Evolutionary conservation across 345 rosid genomes (phyloP), one percentile per base, ranked within the genome.

Genomic region (Hibiscus tridactylites): DNA sequence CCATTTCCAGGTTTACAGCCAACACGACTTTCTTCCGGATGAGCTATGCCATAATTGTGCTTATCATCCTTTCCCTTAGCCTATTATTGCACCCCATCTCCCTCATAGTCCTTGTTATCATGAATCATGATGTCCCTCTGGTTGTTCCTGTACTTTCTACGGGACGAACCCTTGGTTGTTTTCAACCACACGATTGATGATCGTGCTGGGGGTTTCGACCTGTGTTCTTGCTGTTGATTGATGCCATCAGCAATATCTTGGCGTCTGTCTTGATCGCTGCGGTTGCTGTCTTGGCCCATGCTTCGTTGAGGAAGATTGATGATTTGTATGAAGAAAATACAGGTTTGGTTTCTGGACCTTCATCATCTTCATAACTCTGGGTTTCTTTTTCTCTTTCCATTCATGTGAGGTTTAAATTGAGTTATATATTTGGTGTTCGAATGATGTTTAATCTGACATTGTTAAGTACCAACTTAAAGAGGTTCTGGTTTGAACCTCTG

Each of bases 51-150:
- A 77, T 93, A 31, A 74, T 81, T 12, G 74, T 79, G 4, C 91
- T 91, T 35, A 0, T 78, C 1, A 71, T 93, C 49, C 79, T 93
- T 63, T 91, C 88, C 80, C 35, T 93, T 6, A 85, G 92, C 77
- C 84, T 93, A 0, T 44, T 93, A 0, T 93, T 89, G 84, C 91
- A 93, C 58, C 98, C 98, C 47, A 78, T 88, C n/a, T 91, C 98
- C 66, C 76, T 93, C n/a, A 83, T 91, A 17, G 96, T 91, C 8
- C 81, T 93, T 31, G 12, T 86, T 6, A 74, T 73, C 46, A 83
- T 89, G 87, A 76, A 74, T 73, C 46, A 83, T 89, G 87, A 76
- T 82, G 85, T 79, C 78, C 0, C 86, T 84, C 16, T 91, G 98
- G 98, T 53, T 91, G 28, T 88, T 89, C 78, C 78, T 90, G 54